Evolutionary conservation across 257 asterid genomes (phyloP).

Genomic region (Handroanthus guayacan): DNA sequence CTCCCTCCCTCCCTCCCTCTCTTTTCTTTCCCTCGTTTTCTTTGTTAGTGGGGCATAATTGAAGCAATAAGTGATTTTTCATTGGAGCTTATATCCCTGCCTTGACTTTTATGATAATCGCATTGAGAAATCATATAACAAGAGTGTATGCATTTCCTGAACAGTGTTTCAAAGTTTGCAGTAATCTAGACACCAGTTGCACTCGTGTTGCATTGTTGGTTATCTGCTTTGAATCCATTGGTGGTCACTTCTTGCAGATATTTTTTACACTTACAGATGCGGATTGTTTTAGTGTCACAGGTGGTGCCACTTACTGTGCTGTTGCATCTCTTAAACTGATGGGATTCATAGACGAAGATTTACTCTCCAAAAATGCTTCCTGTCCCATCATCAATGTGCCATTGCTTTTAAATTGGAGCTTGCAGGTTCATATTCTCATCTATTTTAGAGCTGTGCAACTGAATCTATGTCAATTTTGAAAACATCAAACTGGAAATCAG

Average conservation of each 20-base stretch:
- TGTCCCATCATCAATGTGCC: constrained; percentile 62
- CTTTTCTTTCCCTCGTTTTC: neutral
- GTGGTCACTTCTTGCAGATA: constrained; percentile 33
- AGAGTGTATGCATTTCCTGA: too few species aligned
- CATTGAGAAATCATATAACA: neutral
- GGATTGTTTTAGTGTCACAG: constrained; percentile 82
- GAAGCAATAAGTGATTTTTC: constrained; percentile 3
- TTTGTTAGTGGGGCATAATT: neutral
- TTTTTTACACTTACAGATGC: constrained; percentile 59
- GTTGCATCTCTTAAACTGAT: constrained; percentile 93
- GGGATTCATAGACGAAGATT: constrained; percentile 82
- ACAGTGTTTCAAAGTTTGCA: too few species aligned
- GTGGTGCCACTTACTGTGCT: constrained; percentile 99
- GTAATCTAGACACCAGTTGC: neutral
- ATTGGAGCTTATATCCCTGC: neutral
- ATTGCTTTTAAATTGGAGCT: constrained; percentile 84
- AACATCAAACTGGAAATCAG: constrained; percentile 19
- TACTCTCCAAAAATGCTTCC: constrained; percentile 50
- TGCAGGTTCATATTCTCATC: constrained; percentile 66
- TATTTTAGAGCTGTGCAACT: neutral
- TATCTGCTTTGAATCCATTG: constrained; percentile 25
- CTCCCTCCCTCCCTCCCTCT: too few species aligned
- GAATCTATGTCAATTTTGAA: constrained; percentile 18
- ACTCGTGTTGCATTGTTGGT: constrained; percentile 14
- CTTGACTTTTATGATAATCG: neutral